Evolutionary conservation across 2,329 filamentous ascomycete species (phyloP), one percentile per base, ranked within the genome.

Genomic region (Aspergillus candidus): DNA sequence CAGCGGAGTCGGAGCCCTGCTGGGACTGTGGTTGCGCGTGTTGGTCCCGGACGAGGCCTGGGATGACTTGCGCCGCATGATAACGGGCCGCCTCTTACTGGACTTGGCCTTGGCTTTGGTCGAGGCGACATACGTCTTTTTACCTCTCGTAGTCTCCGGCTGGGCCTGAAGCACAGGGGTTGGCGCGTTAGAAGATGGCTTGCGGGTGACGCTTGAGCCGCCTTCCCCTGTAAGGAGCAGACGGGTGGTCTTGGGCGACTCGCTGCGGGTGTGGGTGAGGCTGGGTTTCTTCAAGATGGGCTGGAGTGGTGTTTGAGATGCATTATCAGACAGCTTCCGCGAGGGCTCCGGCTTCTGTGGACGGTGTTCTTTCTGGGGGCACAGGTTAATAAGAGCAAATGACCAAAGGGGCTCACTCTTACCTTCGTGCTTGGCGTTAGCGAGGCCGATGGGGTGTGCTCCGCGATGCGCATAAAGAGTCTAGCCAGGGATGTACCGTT

Each of bases 381-480:
- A 27, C 22, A 4, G 22, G 22, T 27, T 27, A 27, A 27, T 10
- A 6, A 7, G 22, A 27, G 2, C 7, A 8, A 10, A 7, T 27
- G 22, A 27, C 6, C 22, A 3, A 10, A 10, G 22, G 22, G 22
- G 8, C 7, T 27, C 22, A 27, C 22, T 27, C 22, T 27, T 27
- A 27, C 22, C 22, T 10, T 27, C 6, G 22, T 27, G 22, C 22
- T 8, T 10, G 22, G 8, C 22, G 8, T 10, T 7, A 51, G 50
- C 32, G 43, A 46, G 46, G 54, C 36, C 4, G 51, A 35, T n/a
- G 53, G 43, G 31, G 49, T 55, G 13, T 62, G 59, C 40, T 68
- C 61, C 34, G 67, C 64, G 41, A 76, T 72, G 38, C 64, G 59
- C 36, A 67, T 57, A 37, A 76, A 75, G 35, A 76, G 56, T 4